Evolutionary conservation across 2,329 filamentous ascomycete genomes (phyloP), one percentile per base, ranked within the genome.

Genomic region (Colletotrichum chlorophyti): DNA sequence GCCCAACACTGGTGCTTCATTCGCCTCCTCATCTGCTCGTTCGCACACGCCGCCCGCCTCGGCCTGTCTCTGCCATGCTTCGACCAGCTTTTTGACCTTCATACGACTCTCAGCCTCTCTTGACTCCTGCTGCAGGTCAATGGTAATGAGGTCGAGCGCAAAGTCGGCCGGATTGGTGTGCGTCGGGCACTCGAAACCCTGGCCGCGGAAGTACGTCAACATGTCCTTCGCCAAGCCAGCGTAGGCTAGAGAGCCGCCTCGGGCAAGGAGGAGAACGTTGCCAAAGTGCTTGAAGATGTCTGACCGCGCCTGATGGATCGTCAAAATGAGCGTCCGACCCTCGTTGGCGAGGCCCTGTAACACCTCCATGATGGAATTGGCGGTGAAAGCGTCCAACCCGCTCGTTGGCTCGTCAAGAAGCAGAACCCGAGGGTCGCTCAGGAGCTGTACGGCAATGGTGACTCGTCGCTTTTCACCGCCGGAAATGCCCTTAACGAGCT

Each of bases 131-230:
- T 91, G 90, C 0, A 93, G 75, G 65, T 93, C 88, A 21, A 93
- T 83, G 0, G 89, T 93, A 48, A 93, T 90, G 46, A 92, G 79
- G 65, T 93, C 90, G 7, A 93, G 79, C 0, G 88, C 89, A 69
- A 91, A 93, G 68, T 93, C 90, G 0, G 90, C 89, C 1, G 90
- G 90, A 62, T 93, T 93, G 1, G 88, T 90, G 57, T 89, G 84
- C 12, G 79, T 76, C 0, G 89, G 88, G 65, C 90, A 93, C 11
- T 84, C 75, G 61, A 85, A 83, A 1, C 88, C 88, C 17, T 86
- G 75, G 0, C 68, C 69, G 0, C 74, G 72, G 58, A 93, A 90
- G 68, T 92, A 87, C 0, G 76, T 68, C 0, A 92, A 75, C 87
- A 93, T 91, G 1, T 82, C 75, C 5, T 69, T 72, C 0, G 85